Conservation (phyloP, 78 protist species). For the Emiliania huxleyi region DNA sequence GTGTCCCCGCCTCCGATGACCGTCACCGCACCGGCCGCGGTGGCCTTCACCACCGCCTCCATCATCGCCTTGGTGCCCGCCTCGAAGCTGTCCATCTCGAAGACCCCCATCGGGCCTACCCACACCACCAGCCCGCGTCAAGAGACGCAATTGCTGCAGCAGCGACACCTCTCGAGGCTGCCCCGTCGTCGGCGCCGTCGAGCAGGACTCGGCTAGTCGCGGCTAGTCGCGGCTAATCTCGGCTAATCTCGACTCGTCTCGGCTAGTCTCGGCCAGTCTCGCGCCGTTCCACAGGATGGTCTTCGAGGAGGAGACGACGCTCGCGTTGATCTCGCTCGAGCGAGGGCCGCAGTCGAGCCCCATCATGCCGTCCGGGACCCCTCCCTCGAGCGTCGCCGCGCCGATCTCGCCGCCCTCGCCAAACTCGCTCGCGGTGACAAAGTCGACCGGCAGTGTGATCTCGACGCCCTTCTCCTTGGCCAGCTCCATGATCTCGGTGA, state of each 20-base stretch:
- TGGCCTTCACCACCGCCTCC: slow-evolving; percentile 79
- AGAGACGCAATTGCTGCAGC: too few relatives aligned
- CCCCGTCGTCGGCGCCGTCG: too few relatives aligned
- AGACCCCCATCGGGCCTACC: slow-evolving; percentile 91
- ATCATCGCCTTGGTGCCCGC: slow-evolving; percentile 82
- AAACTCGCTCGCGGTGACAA: slow-evolving; percentile 79
- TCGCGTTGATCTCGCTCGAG: slow-evolving; percentile 42
- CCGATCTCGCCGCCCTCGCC: slow-evolving; percentile 56
- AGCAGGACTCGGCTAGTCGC: background rate
- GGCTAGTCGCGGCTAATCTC: too few relatives aligned
- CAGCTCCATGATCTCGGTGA: slow-evolving; percentile 69
- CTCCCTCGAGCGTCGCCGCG: slow-evolving; percentile 52
- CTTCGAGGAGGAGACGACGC: slow-evolving; percentile 49
- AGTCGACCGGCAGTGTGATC: slow-evolving; percentile 88
- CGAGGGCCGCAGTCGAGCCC: slow-evolving; percentile 97
- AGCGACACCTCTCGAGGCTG: too few relatives aligned
- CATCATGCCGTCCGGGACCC: slow-evolving; percentile 88
- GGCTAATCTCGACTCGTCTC: too few relatives aligned
- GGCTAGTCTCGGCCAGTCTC: too few relatives aligned
- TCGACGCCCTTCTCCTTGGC: slow-evolving; percentile 83
- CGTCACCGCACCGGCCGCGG: slow-evolving; percentile 73
- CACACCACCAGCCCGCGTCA: too few relatives aligned
- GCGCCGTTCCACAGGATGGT: slow-evolving; percentile 97
- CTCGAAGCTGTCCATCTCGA: slow-evolving; percentile 88
- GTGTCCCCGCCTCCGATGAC: slow-evolving; percentile 98